phyloP scores from a whole-genome alignment of 805 yeast species.

The Saccharomyces kudriavzevii region DNA sequence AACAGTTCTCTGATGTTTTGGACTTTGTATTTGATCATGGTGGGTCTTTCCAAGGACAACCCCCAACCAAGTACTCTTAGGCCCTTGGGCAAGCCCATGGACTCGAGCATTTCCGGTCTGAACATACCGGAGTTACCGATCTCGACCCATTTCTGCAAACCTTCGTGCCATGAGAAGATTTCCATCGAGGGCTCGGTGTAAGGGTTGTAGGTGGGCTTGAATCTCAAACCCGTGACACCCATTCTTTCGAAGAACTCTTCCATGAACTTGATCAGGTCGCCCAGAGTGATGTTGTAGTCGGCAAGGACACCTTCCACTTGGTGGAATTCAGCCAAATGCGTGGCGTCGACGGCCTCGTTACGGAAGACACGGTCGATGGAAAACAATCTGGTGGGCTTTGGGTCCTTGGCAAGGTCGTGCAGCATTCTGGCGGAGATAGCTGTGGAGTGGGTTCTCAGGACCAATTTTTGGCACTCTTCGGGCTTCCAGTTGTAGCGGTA shows the following conservation, averaged over 20 bases:
- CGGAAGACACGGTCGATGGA: constrained; percentile 98
- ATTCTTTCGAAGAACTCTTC: constrained; percentile 90
- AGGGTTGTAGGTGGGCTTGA: constrained; percentile 98
- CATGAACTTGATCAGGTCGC: constrained; percentile 97
- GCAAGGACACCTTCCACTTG: constrained; percentile 99
- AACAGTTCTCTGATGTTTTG: constrained; percentile 91
- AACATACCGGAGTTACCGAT: constrained; percentile 99
- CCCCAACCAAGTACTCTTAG: constrained; percentile 97
- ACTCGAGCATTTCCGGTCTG: constrained; percentile 97
- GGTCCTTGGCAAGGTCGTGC: constrained; percentile 77
- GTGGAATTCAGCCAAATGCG: constrained; percentile 98
- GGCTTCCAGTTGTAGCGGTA: constrained; percentile 97
- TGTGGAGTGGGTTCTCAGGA: constrained; percentile 95
- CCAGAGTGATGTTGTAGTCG: constrained; percentile 88
- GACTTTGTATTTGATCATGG: constrained; percentile 96
- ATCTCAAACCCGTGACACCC: constrained; percentile 94
- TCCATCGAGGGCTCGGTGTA: constrained; percentile 98
- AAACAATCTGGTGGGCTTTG: constrained; percentile 84
- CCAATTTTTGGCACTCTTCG: constrained; percentile 83
- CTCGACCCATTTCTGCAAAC: constrained; percentile 95
- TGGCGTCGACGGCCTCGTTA: constrained; percentile 98
- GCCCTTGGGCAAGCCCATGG: constrained; percentile 95
- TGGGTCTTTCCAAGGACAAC: constrained; percentile 92
- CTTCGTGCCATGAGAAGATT: constrained; percentile 93
- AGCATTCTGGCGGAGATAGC: constrained; percentile 87